Base-by-base conservation (phyloP, 2,329 filamentous ascomycete genomes). In the Mycosphaerella arachidis region DNA sequence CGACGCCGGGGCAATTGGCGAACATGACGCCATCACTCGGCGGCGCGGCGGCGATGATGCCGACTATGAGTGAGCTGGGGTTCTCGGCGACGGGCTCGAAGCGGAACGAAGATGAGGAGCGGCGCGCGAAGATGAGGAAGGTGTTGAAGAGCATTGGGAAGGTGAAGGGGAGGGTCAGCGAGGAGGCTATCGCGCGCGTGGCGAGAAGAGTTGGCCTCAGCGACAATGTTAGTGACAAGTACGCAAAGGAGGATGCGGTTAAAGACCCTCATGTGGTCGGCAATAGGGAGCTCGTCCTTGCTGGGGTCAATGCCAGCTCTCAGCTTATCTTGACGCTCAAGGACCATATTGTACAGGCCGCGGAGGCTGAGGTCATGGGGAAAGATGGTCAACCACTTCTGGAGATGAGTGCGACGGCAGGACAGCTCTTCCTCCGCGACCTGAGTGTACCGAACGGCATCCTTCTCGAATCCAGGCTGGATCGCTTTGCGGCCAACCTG, bases 141-240 rank as follows among this genome's bases (percentile, higher is more conserved):
- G 89, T 83, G 12, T 84, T 91, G 64, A 84, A 85, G 48, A 86
- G 78, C 66, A 86, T 92, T 59, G 86, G 83, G 16, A 83, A 81
- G 62, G 87, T 83, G 69, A 89, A 86, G 63, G 88, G 88, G 4
- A 77, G 86, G 45, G 85, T 93, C 40, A 90, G 88, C 18, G 87
- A 90, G 68, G 85, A 88, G 31, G 88, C 88, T 2, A 79, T 94
- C n/a, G 86, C 89, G 72, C 81, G 88, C 56, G 76, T 93, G 31
- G 87, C 86, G 8, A 83, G 84, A 67, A 81, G 84, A 57, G 80
- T 87, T 56, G 88, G 87, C 76, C 82, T 75, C 82, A 87, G 63
- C 77, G 84, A 73, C 33, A 68, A 66, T 53, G 66, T 69, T 50
- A 67, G 70, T 40, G 56, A 37, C 18, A 35, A 54, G 8, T 57